Percentiles rank a stretch among this genome's conserved stretches.
Conservation (phyloP, 2,329 filamentous ascomycete species). For the Colletotrichum tabaci region DNA sequence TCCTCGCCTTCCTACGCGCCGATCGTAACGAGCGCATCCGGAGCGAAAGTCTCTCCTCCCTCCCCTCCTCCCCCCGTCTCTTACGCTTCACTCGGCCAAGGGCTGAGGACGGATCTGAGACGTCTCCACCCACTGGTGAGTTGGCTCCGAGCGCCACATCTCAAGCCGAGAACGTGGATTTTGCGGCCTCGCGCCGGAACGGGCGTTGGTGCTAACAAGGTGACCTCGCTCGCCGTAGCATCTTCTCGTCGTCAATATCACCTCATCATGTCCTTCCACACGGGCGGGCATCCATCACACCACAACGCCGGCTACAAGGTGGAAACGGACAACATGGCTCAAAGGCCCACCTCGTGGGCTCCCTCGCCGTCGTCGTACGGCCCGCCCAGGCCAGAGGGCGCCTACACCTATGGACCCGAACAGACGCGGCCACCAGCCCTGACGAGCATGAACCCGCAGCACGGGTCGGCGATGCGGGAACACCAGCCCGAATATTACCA, state of each 20-base stretch:
- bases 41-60: constrained; percentile 10
- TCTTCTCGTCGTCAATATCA: constrained; percentile 2
- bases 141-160: constrained; percentile 37
- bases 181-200: constrained; percentile 31
- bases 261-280: constrained; percentile 50
- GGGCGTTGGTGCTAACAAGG: constrained; percentile 34
- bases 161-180: constrained; percentile 39
- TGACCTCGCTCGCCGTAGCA: neutral
- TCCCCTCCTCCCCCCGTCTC: neutral
- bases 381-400: constrained; percentile 46
- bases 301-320: constrained; percentile 50
- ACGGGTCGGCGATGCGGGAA: constrained; percentile 13
- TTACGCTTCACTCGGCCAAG: constrained; percentile 26
- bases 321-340: constrained; percentile 53
- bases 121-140: constrained; percentile 35
- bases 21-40: constrained; percentile 35
- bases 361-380: constrained; percentile 46
- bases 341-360: constrained; percentile 51
- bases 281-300: constrained; percentile 47
- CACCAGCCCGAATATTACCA: constrained; percentile 31
- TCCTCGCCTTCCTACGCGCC: constrained; percentile 20
- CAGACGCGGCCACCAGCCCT: constrained; percentile 48
- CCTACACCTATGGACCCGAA: constrained; percentile 48
- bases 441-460: constrained; percentile 43
- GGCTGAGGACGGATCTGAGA: constrained; percentile 38